Evolutionary conservation across 2,329 filamentous ascomycete species (phyloP).

Genomic region (Colletotrichum orchidophilum): DNA sequence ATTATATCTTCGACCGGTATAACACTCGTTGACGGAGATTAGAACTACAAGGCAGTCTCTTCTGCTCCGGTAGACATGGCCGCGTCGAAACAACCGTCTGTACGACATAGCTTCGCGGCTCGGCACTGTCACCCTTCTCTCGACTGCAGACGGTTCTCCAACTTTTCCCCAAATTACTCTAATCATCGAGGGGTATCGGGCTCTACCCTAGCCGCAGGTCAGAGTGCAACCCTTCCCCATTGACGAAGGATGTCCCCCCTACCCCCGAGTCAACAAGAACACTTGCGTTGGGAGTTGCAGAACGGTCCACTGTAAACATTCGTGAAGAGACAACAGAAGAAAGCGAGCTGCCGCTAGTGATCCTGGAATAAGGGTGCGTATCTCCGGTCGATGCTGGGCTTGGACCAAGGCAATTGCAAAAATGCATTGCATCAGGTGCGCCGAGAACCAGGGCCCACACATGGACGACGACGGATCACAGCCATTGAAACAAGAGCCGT

Average conservation of each 20-base stretch:
- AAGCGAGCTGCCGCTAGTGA: not conserved
- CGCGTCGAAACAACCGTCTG: constrained; percentile 13
- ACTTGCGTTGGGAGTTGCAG: constrained; percentile 1
- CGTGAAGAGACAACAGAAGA: not conserved
- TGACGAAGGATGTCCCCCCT: constrained; percentile 2
- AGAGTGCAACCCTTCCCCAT: constrained; percentile 24
- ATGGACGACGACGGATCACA: not conserved
- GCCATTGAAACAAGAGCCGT: not conserved
- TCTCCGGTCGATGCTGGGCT: constrained; percentile 6
- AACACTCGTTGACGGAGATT: constrained; percentile 7
- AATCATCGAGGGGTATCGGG: constrained; percentile 1
- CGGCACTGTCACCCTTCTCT: constrained; percentile 25
- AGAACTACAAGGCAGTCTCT: not conserved
- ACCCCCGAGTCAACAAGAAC: not conserved
- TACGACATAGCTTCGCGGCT: constrained; percentile 28
- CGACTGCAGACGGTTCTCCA: constrained; percentile 20
- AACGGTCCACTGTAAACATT: not conserved
- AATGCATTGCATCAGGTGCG: constrained; percentile 5
- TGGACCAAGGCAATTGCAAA: not conserved
- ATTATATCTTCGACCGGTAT: not conserved
- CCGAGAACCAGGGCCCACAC: constrained; percentile 21
- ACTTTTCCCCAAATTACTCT: constrained; percentile 32
- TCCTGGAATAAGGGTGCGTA: not conserved
- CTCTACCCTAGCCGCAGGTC: constrained; percentile 19
- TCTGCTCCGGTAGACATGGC: constrained; percentile 10